phyloP scores from a whole-genome alignment of 2,329 filamentous ascomycete genomes.

The Fonsecaea monophora region DNA sequence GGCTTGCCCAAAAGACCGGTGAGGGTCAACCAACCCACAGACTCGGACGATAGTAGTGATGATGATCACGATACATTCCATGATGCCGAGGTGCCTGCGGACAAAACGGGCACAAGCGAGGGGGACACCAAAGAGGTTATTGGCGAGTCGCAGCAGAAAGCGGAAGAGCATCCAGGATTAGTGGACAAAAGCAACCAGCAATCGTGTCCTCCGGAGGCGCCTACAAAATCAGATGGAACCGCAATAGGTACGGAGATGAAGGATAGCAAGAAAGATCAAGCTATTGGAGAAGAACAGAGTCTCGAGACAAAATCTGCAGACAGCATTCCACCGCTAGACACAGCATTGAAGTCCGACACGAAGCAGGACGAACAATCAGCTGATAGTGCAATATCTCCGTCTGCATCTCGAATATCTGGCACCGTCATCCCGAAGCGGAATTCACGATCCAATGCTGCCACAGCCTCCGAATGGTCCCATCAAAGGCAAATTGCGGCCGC shows the following conservation, averaged over 20 bases:
- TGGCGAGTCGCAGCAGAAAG: constrained; percentile 1
- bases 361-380: constrained; percentile 26
- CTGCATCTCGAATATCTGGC: constrained; percentile 21
- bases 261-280: constrained; percentile 7
- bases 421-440: constrained; percentile 46
- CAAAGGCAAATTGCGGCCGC: constrained; percentile 71
- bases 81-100: constrained; percentile 44
- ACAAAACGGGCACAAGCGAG: constrained; percentile 30
- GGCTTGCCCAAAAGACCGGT: constrained; percentile 66
- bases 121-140: constrained; percentile 17
- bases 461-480: constrained; percentile 86
- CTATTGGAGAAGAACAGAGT: background rate
- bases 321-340: constrained; percentile 2
- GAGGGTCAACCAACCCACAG: constrained; percentile 9
- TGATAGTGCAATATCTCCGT: constrained; percentile 7
- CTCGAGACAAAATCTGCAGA: background rate
- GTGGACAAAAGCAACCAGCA: background rate
- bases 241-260: background rate
- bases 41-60: constrained; percentile 45
- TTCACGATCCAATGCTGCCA: constrained; percentile 49
- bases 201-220: background rate
- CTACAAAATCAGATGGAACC: background rate
- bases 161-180: background rate
- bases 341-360: constrained; percentile 34
- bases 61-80: constrained; percentile 49